Conservation (phyloP, 441 rosid species). For the Populus tomentosa region DNA sequence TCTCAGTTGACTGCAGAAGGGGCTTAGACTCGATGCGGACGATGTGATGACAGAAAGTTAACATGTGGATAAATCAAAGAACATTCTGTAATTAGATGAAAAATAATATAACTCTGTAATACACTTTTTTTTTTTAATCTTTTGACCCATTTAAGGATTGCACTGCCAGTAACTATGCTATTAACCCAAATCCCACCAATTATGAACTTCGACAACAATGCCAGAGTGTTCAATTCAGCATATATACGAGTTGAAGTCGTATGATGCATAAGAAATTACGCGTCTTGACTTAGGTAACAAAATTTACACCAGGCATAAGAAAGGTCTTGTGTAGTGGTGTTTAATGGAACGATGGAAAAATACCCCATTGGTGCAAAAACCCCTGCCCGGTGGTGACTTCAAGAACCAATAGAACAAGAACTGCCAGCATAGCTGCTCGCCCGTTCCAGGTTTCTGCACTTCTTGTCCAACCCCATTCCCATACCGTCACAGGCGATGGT, state of each 20-base stretch:
- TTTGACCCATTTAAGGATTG: constrained; percentile 4
- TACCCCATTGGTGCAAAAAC: constrained; percentile 92
- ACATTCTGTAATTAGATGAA: not conserved
- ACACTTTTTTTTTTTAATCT: not conserved
- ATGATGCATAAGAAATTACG: not conserved
- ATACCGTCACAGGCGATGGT: constrained; percentile 84
- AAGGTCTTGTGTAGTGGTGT: not conserved
- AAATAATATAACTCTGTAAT: not conserved
- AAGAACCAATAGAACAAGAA: constrained; percentile 71
- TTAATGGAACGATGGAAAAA: constrained; percentile 56
- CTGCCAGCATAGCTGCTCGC: constrained; percentile 97
- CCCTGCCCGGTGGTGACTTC: constrained; percentile 96
- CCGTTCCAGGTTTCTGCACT: constrained; percentile 99
- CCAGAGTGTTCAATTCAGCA: not conserved
- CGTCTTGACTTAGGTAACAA: constrained; percentile 2
- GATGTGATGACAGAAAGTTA: no score
- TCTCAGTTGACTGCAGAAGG: no score
- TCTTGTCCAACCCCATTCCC: constrained; percentile 99
- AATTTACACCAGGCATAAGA: constrained; percentile 11
- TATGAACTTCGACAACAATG: not conserved
- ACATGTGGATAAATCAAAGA: not conserved
- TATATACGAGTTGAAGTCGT: not conserved
- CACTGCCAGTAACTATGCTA: constrained; percentile 1
- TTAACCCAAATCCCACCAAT: not conserved
- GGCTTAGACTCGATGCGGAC: no score